A percentile compares a stretch with the other conserved stretches of the same genome.
These are phyloP conservation scores for Neodidymelliopsis sp. DNA, from an alignment of 2,329 filamentous ascomycete genomes.

Conservation along the genomic window DNA sequence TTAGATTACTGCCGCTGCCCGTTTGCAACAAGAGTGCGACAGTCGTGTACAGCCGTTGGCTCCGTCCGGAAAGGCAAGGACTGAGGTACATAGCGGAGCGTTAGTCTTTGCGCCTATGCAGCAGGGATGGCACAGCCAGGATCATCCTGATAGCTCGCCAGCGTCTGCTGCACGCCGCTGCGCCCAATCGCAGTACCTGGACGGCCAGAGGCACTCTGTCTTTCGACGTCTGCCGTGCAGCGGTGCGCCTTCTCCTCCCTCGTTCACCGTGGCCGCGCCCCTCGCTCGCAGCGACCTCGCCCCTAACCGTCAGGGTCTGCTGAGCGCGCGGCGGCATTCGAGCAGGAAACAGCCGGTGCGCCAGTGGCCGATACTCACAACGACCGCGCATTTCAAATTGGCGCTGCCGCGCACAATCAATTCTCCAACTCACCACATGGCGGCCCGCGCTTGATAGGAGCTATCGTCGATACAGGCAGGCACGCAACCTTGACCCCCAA, in stretches of 20 bases:
- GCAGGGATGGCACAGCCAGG: conserved; percentile 37
- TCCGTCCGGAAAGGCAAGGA: conserved; percentile 49
- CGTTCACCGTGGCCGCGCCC: conserved; percentile 21
- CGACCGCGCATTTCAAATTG: conserved; percentile 10
- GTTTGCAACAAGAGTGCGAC: conserved; percentile 53
- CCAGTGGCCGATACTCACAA: conserved; percentile 12
- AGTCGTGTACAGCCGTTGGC: conserved; percentile 50
- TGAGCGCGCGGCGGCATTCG: conserved; percentile 23
- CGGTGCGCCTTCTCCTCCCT: conserved; percentile 17
- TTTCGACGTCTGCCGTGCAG: conserved; percentile 21
- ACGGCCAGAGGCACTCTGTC: conserved; percentile 19
- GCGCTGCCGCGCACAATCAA: conserved; percentile 9
- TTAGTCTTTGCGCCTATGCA: conserved; percentile 38
- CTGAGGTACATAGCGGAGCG: conserved; percentile 42
- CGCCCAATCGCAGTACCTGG: conserved; percentile 39
- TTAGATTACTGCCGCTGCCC: conserved; percentile 52
- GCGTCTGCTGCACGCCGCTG: conserved; percentile 27
- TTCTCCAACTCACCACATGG: conserved; percentile 19
- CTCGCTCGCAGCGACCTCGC: conserved; percentile 16
- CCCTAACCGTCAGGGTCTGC: conserved; percentile 17
- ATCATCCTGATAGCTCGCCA: conserved; percentile 34
- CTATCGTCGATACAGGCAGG: not conserved
- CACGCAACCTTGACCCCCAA: conserved; percentile 11
- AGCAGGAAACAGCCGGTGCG: conserved; percentile 31
- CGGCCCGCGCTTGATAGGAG: conserved; percentile 14